Evolutionary conservation across 192 early-diverging fungal species (phyloP).

Genomic region (Coemansia sp.): DNA sequence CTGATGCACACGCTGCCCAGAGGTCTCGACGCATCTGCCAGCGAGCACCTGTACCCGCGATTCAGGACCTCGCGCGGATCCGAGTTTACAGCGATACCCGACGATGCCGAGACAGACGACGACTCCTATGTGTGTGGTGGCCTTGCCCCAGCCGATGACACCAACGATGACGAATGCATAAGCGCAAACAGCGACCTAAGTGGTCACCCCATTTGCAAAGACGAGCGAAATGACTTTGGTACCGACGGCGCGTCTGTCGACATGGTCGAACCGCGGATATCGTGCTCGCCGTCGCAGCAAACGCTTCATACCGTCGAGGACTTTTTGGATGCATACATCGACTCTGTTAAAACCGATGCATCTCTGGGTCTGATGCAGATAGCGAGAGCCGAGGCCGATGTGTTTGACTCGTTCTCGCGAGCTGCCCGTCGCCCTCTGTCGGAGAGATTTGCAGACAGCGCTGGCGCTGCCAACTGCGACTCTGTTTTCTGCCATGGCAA

Average conservation of each 20-base stretch:
- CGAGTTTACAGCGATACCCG: constrained; percentile 3
- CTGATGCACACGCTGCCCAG: neutral
- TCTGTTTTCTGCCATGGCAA: constrained; percentile 3
- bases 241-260: neutral
- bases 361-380: neutral
- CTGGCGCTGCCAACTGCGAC: neutral
- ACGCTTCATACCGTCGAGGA: constrained; percentile 2
- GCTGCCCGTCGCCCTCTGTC: constrained; percentile 26
- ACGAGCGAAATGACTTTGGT: neutral
- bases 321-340: neutral
- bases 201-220: neutral
- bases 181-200: neutral
- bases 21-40: neutral
- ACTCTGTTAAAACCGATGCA: constrained; percentile 3
- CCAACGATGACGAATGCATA: neutral
- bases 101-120: neutral
- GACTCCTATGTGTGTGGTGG: neutral
- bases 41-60: neutral
- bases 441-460: constrained; percentile 26
- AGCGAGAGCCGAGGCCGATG: constrained; percentile 10
- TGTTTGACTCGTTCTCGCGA: constrained; percentile 11
- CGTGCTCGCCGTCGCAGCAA: constrained; percentile 29
- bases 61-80: constrained; percentile 6
- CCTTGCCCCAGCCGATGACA: neutral
- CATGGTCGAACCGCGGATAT: constrained; percentile 6